These are phyloP conservation scores for Gossypium mustelinum DNA, from an alignment of 345 rosid species.

Conservation along the genomic window DNA sequence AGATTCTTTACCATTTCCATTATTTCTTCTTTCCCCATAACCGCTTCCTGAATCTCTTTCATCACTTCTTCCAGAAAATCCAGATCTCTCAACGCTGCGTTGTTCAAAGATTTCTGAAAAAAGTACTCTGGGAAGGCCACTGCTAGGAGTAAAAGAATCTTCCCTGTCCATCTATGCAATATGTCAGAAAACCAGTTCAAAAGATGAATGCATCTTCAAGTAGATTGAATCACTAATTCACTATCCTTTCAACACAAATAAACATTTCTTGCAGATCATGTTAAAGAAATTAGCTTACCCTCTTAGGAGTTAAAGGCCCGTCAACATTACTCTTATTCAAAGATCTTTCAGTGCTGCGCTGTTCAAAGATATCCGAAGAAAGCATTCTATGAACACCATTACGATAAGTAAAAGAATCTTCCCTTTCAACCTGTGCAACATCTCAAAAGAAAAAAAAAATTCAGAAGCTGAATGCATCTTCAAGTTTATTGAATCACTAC, in stretches of 20 bases:
- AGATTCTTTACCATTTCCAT: no score
- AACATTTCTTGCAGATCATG: not conserved
- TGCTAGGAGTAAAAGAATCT: conserved; percentile 24
- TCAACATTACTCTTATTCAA: conserved; percentile 32
- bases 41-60: conserved; percentile 29
- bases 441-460: not conserved
- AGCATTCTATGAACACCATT: no score
- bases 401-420: conserved; percentile 30
- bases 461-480: not conserved
- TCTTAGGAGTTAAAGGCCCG: conserved; percentile 61
- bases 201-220: not conserved
- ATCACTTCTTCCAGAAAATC: conserved; percentile 60
- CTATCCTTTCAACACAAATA: not conserved
- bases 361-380: not conserved
- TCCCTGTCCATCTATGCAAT: conserved; percentile 57
- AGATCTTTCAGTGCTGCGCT: conserved; percentile 57
- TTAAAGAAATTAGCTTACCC: conserved; percentile 35
- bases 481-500: not conserved
- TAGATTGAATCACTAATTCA: not conserved
- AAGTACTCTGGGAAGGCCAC: conserved; percentile 44
- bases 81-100: conserved; percentile 57
- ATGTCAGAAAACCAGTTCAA: not conserved
- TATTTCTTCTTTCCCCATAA: not conserved
- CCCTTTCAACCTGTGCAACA: conserved; percentile 55
- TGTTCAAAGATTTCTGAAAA: conserved; percentile 57